Evolutionary conservation across 108 stramenopile genomes (phyloP), one percentile per base, ranked within the genome.

Genomic region (Cafeteria roenbergensis): DNA sequence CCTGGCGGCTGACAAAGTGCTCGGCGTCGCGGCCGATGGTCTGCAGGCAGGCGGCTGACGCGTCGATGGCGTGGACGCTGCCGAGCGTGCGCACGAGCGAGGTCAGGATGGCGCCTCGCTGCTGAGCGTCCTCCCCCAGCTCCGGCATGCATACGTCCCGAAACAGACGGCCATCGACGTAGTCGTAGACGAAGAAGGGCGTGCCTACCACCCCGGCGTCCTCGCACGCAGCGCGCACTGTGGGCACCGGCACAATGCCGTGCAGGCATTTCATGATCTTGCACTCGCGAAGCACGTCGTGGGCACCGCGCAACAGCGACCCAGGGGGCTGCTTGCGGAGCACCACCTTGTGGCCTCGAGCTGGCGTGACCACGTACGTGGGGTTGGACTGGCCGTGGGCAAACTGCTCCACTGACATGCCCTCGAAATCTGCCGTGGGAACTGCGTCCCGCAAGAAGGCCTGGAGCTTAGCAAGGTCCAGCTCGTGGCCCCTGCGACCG

Each of bases 351-450:
- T 21, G 21, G 31, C 62, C 67, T 0, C 20, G 0, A 26, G 33
- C 21, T 4, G 24, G 26, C 24, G 21, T 32, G 28, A 76, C 29
- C 65, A 67, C 34, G 64, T 57, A 76, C 2, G 75, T 76, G 8
- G 75, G 75, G 61, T 76, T 76, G 9, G 62, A 64, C 63, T 76
- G 75, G 21, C 75, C 75, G 53, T 66, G 60, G 24, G 67, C 29
- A 42, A 76, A 76, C 37, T 71, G 70, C 64, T 70, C 28, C 24
- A 70, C 17, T 17, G 6, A 6, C 57, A 57, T 8, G 32, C 12
- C 30, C 12, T 6, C 6, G 17, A 57, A 57, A 57, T 57, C 57
- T n/a, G n/a, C n/a, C n/a, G n/a, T n/a, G n/a, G n/a, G n/a, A n/a
- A n/a, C n/a, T n/a, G n/a, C n/a, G n/a, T n/a, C n/a, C n/a, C n/a